These are phyloP conservation scores for Dendrobium huoshanense DNA, from an alignment of 106 monocot genomes.

Conservation along the genomic window DNA sequence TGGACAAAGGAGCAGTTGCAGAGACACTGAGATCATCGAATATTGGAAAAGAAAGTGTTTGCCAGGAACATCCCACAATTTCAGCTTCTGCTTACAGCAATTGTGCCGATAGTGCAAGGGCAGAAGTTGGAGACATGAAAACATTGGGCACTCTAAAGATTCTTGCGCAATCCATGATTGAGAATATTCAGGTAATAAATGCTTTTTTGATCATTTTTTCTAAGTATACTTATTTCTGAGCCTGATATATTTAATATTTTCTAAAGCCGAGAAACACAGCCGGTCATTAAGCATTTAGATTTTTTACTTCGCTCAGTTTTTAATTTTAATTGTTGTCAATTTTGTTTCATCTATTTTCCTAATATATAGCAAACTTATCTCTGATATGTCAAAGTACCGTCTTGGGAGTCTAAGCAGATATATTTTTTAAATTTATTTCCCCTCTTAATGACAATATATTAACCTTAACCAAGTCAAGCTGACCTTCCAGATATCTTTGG, in stretches of 20 bases:
- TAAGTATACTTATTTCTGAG: too few relatives aligned
- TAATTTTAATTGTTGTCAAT: not conserved
- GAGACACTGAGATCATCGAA: not conserved
- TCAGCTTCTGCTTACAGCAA: constrained; percentile 5
- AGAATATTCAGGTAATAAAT: constrained; percentile 61
- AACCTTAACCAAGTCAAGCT: too few relatives aligned
- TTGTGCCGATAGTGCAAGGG: constrained; percentile 16
- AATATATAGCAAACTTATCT: too few relatives aligned
- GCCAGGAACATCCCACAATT: constrained; percentile 5
- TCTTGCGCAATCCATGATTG: constrained; percentile 50
- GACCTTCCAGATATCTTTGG: not conserved
- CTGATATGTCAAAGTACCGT: too few relatives aligned
- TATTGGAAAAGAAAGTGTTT: constrained; percentile 15
- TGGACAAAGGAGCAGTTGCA: constrained; percentile 10
- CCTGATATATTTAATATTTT: too few relatives aligned
- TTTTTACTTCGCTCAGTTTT: not conserved
- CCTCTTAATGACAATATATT: too few relatives aligned
- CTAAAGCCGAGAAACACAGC: too few relatives aligned
- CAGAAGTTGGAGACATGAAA: constrained; percentile 28
- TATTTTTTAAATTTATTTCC: too few relatives aligned
- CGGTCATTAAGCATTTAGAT: not conserved
- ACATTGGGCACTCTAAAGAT: constrained; percentile 34
- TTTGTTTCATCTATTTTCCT: not conserved
- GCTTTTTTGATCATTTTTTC: not conserved
- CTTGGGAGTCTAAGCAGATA: too few relatives aligned